Conservation (phyloP, 192 early-diverging fungal species). For the Coemansia sp. region DNA sequence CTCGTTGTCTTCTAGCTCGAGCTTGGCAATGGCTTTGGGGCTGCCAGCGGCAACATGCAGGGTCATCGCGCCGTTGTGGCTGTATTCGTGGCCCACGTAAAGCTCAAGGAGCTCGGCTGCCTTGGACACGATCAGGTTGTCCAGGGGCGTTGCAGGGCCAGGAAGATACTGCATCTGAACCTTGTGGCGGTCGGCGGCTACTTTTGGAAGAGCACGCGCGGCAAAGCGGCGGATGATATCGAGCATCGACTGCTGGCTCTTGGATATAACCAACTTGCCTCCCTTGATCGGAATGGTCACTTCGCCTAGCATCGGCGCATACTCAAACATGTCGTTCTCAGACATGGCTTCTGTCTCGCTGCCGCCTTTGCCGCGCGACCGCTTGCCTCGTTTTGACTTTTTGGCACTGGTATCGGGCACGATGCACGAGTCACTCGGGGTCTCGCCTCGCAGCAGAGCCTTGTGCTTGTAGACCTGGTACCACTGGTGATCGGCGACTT, state of each 20-base stretch:
- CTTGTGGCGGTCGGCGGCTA: conserved; percentile 23
- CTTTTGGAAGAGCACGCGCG: conserved; percentile 44
- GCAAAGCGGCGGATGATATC: conserved; percentile 46
- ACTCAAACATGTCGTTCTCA: conserved; percentile 23
- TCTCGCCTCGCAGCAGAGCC: conserved; percentile 39
- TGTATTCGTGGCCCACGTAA: conserved; percentile 50
- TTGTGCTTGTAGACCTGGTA: conserved; percentile 56
- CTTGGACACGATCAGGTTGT: conserved; percentile 40
- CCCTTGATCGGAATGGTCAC: conserved; percentile 38
- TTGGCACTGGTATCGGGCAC: conserved; percentile 6
- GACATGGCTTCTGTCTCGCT: neutral
- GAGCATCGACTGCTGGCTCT: conserved; percentile 39
- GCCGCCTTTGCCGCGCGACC: conserved; percentile 4
- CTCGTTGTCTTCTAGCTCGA: conserved; percentile 48
- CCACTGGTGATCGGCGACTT: conserved; percentile 53
- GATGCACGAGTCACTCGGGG: conserved; percentile 23
- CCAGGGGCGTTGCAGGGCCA: conserved; percentile 32
- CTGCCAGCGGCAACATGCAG: conserved; percentile 47
- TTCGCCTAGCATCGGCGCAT: conserved; percentile 37
- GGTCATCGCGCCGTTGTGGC: conserved; percentile 40
- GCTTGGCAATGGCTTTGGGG: conserved; percentile 42
- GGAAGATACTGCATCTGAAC: conserved; percentile 50
- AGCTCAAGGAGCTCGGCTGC: conserved; percentile 40
- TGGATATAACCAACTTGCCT: conserved; percentile 36
- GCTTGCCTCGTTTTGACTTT: neutral